phyloP scores from a whole-genome alignment of 2,329 filamentous ascomycete genomes.

The Colletotrichum graminicola region DNA sequence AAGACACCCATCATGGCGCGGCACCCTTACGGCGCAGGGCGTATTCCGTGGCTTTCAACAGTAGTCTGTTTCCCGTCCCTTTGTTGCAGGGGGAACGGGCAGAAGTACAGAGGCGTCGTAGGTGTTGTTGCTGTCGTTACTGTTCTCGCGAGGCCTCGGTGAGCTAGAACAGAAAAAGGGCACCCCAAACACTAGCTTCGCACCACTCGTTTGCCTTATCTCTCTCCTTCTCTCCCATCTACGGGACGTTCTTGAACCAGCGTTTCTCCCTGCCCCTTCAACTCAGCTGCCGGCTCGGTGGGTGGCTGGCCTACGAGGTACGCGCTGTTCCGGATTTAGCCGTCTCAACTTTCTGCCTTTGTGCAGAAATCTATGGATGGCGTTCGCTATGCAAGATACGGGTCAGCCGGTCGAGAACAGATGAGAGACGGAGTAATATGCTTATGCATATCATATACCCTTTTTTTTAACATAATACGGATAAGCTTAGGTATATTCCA shows the following conservation, averaged over 20 bases:
- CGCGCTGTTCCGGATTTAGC: conserved; percentile 20
- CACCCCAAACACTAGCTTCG: background rate
- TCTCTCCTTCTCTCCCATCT: background rate
- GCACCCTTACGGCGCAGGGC: conserved; percentile 19
- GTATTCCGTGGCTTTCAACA: background rate
- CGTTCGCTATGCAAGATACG: background rate
- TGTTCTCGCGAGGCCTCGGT: conserved; percentile 7
- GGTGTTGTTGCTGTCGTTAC: background rate
- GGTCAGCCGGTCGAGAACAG: conserved; percentile 8
- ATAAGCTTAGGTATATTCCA: background rate
- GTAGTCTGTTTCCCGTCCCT: conserved; percentile 8
- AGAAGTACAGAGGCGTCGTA: background rate
- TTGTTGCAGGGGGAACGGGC: conserved; percentile 7
- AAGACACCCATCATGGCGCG: conserved; percentile 17
- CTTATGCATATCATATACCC: background rate
- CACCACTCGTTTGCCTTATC: background rate
- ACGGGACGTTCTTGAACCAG: background rate
- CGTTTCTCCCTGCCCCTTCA: background rate
- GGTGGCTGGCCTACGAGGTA: too few relatives aligned
- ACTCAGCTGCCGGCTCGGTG: background rate
- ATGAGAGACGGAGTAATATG: background rate
- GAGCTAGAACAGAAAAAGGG: conserved; percentile 11
- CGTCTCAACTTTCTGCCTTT: conserved; percentile 7
- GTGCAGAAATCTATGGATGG: conserved; percentile 29
- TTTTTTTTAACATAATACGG: too few relatives aligned